Evolutionary conservation across 2,329 filamentous ascomycete species (phyloP).

Genomic region (Penicillium olsonii): DNA sequence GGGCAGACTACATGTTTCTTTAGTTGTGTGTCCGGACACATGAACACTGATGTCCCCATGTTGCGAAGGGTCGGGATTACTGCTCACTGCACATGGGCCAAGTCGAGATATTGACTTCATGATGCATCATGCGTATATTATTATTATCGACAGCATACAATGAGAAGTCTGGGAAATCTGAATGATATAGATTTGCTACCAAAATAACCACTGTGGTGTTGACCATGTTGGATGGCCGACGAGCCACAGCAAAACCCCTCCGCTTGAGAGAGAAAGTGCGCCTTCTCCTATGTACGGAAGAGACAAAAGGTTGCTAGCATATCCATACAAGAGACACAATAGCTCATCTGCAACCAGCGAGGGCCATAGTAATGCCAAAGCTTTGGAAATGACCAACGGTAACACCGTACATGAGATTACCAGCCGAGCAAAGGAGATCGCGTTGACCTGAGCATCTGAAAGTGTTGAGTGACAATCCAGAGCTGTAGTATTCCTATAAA

Average conservation of each 20-base stretch:
- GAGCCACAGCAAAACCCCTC: background rate
- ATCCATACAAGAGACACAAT: too few species aligned
- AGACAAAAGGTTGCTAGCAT: too few species aligned
- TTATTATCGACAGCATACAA: too few species aligned
- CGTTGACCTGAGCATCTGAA: constrained; percentile 27
- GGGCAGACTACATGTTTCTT: too few species aligned
- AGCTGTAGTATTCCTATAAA: constrained; percentile 32
- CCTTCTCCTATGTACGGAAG: too few species aligned
- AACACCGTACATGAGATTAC: constrained; percentile 26
- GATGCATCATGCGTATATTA: too few species aligned
- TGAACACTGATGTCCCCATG: too few species aligned
- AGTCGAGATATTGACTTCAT: too few species aligned
- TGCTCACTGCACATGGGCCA: too few species aligned
- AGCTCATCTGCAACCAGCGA: constrained; percentile 19
- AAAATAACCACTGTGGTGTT: background rate
- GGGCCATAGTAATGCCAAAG: constrained; percentile 25
- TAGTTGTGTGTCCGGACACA: too few species aligned
- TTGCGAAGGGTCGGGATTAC: too few species aligned
- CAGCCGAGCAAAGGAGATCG: constrained; percentile 29
- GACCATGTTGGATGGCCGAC: constrained; percentile 11
- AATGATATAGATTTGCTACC: background rate
- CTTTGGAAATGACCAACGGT: constrained; percentile 27
- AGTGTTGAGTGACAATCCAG: constrained; percentile 15
- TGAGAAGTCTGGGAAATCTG: background rate
- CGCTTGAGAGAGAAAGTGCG: too few species aligned